phyloP scores from a whole-genome alignment of 176 grass and related monocot species.

The Eragrostis nindensis region DNA sequence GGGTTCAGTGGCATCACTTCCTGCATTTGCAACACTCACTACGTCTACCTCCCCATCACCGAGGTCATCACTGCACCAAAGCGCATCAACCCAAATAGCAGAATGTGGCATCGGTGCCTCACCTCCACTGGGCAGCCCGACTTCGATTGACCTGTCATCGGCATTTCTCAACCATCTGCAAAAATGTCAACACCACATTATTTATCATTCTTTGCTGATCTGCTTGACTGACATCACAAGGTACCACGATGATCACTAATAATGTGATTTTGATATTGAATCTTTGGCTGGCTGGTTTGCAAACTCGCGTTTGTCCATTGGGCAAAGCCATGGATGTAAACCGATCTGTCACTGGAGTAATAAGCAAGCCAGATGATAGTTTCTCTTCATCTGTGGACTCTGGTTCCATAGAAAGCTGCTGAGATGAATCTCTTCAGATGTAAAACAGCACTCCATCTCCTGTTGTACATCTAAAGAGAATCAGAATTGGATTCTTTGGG shows the following conservation, averaged over 20 bases:
- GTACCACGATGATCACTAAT: not conserved
- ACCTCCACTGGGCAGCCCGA: slow-evolving; percentile 90
- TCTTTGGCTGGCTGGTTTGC: slow-evolving; percentile 20
- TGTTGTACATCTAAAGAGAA: too few species aligned
- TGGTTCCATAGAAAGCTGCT: not conserved
- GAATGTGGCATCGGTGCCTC: slow-evolving; percentile 96
- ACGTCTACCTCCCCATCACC: slow-evolving; percentile 81
- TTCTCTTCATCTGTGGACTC: not conserved
- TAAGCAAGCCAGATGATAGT: not conserved
- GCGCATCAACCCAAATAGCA: slow-evolving; percentile 82
- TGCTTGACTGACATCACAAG: not conserved
- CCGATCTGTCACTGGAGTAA: not conserved
- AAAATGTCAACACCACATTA: slow-evolving; percentile 1
- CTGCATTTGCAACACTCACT: slow-evolving; percentile 81
- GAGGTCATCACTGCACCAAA: slow-evolving; percentile 74
- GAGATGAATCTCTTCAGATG: too few species aligned
- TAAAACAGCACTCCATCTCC: not conserved
- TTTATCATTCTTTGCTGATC: slow-evolving; percentile 19
- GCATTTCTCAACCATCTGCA: not conserved
- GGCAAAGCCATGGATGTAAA: not conserved
- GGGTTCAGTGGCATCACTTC: slow-evolving; percentile 94
- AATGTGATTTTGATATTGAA: slow-evolving; percentile 26
- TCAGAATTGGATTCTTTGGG: too few species aligned
- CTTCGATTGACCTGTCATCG: slow-evolving; percentile 55
- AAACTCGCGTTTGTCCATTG: not conserved